phyloP scores from a whole-genome alignment of 2,329 filamentous ascomycete genomes.

The Xylaria hypoxylon region DNA sequence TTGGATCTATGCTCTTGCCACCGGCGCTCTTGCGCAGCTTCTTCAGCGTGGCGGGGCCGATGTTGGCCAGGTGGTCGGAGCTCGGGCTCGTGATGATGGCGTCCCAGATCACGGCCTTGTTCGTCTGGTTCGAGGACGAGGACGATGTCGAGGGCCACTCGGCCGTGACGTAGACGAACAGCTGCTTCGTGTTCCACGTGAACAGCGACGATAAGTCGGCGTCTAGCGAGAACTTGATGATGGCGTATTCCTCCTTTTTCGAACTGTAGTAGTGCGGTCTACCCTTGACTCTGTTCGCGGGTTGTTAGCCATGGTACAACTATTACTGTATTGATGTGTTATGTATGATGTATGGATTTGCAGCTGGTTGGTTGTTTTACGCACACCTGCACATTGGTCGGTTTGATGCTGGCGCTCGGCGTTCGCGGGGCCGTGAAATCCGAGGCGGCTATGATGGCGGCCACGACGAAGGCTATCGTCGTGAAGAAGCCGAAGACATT shows the following conservation, averaged over 20 bases:
- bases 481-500: conserved; percentile 99
- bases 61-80: conserved; percentile 71
- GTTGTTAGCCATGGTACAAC: conserved; percentile 18
- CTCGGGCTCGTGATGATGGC: conserved; percentile 84
- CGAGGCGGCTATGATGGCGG: conserved; percentile 81
- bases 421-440: conserved; percentile 77
- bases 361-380: conserved; percentile 26
- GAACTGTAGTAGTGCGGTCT: conserved; percentile 94
- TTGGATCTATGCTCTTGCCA: conserved; percentile 71
- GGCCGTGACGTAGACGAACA: conserved; percentile 96
- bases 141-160: conserved; percentile 64
- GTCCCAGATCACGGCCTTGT: conserved; percentile 95
- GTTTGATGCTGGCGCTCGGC: conserved; percentile 72
- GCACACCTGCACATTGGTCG: conserved; percentile 89
- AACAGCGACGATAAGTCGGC: conserved; percentile 92
- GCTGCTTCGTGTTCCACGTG: conserved; percentile 99
- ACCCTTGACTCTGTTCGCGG: conserved; percentile 76
- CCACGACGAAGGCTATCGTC: conserved; percentile 86
- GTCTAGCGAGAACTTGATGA: conserved; percentile 92
- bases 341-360: conserved; percentile 1
- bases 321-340: neutral
- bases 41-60: conserved; percentile 69
- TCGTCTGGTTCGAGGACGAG: conserved; percentile 57
- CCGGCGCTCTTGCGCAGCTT: conserved; percentile 70
- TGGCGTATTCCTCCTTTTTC: conserved; percentile 95